These are phyloP conservation scores for Phytopythium vexans DNA, from an alignment of 352 stramenopile species.

Conservation along the genomic window DNA sequence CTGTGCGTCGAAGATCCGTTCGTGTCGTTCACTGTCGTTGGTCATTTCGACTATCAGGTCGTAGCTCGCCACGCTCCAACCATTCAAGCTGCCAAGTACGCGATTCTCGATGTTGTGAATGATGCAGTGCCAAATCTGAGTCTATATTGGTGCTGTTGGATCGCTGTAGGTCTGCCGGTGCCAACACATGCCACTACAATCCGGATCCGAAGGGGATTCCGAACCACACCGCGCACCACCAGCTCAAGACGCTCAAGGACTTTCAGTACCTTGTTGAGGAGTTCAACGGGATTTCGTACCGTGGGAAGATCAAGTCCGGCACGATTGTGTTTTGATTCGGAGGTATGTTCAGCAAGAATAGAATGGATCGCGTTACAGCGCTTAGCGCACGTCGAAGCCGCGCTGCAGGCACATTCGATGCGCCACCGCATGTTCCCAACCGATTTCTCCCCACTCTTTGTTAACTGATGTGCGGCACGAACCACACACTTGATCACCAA, in stretches of 20 bases:
- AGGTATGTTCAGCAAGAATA: no score
- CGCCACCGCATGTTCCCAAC: no score
- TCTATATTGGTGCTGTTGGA: not conserved
- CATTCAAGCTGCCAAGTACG: constrained; percentile 65
- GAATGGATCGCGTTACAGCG: no score
- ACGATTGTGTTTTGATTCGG: constrained; percentile 30
- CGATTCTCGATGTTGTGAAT: not conserved
- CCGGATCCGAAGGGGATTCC: constrained; percentile 56
- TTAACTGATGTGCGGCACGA: no score
- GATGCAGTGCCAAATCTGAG: not conserved
- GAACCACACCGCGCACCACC: constrained; percentile 76
- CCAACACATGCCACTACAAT: constrained; percentile 66
- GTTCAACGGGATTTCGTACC: constrained; percentile 77
- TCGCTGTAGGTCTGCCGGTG: constrained; percentile 36
- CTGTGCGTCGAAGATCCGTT: not conserved
- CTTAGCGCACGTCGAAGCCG: no score
- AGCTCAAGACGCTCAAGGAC: constrained; percentile 50
- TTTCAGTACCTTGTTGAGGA: constrained; percentile 72
- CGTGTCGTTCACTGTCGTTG: not conserved
- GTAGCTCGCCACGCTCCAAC: constrained; percentile 49
- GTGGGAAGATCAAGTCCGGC: constrained; percentile 34
- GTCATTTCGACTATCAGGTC: constrained; percentile 8
- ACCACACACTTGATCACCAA: no score
- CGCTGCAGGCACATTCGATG: no score
- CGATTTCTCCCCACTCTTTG: no score